These are phyloP conservation scores for Silene vulgaris DNA, from an alignment of 179 eudicot species.

Conservation along the genomic window DNA sequence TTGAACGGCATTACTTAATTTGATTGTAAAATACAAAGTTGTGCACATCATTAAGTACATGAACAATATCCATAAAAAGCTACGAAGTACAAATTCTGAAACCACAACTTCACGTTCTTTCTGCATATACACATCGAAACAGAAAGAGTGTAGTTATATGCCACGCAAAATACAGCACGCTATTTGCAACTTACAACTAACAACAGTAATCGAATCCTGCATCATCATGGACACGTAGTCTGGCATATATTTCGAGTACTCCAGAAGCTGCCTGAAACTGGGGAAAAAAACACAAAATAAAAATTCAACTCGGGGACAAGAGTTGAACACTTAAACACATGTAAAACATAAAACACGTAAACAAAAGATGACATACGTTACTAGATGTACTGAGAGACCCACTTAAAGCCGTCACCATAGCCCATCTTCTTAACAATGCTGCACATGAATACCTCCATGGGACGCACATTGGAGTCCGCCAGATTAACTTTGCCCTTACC, in stretches of 20 bases:
- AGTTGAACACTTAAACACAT: neutral
- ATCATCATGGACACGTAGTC: slow-evolving; percentile 13
- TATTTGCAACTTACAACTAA: slow-evolving; percentile 8
- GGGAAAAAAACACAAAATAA: slow-evolving; percentile 11
- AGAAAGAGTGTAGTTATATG: neutral
- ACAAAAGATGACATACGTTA: slow-evolving; percentile 5
- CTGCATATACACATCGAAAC: neutral
- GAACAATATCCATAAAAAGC: neutral
- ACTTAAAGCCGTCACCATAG: slow-evolving; percentile 80
- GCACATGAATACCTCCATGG: slow-evolving; percentile 84
- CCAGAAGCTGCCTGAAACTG: slow-evolving; percentile 14
- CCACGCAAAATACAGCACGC: neutral
- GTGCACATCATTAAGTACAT: neutral
- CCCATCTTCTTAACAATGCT: slow-evolving; percentile 87
- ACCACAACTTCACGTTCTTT: slow-evolving; percentile 7
- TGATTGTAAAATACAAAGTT: too few species aligned
- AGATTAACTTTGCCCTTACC: slow-evolving; percentile 81
- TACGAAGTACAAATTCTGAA: neutral
- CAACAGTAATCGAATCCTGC: slow-evolving; percentile 3
- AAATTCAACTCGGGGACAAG: slow-evolving; percentile 28
- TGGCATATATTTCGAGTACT: slow-evolving; percentile 14
- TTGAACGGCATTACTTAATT: too few species aligned
- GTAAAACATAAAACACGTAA: slow-evolving; percentile 9
- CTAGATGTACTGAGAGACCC: slow-evolving; percentile 77
- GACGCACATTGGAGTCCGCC: slow-evolving; percentile 61